Evolutionary conservation across 2,329 filamentous ascomycete species (phyloP).

Genomic region (Pseudonectria foliicola): DNA sequence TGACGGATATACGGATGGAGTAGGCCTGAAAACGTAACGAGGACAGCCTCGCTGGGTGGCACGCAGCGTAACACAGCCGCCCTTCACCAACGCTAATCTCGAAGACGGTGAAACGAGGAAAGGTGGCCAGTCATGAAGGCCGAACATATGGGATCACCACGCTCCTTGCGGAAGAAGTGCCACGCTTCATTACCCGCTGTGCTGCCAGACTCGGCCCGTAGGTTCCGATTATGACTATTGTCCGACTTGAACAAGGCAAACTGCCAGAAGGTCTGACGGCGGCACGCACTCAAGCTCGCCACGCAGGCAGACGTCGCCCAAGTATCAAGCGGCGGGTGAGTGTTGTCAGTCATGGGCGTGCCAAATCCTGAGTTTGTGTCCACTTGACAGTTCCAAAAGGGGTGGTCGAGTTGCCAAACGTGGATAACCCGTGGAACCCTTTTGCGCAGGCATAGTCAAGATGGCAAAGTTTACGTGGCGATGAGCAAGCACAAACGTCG

Average conservation of each 20-base stretch:
- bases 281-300: too few relatives aligned
- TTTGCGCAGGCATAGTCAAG: too few relatives aligned
- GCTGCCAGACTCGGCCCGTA: conserved; percentile 23
- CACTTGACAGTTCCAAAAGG: too few relatives aligned
- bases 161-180: conserved; percentile 9
- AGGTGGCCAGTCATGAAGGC: conserved; percentile 10
- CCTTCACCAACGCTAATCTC: conserved; percentile 19
- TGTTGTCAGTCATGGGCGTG: too few relatives aligned
- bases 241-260: conserved; percentile 18
- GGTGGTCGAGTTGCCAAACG: too few relatives aligned
- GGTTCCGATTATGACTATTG: conserved; percentile 15
- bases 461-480: too few relatives aligned
- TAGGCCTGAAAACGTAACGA: conserved; percentile 5
- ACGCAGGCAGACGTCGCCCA: too few relatives aligned
- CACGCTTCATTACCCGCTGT: conserved; percentile 10
- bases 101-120: conserved; percentile 21
- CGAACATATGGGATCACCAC: conserved; percentile 12
- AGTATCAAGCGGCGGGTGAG: too few relatives aligned
- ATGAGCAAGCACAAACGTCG: too few relatives aligned
- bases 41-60: conserved; percentile 8
- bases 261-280: too few relatives aligned
- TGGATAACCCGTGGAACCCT: too few relatives aligned
- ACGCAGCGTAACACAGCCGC: conserved; percentile 14
- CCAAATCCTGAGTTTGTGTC: too few relatives aligned
- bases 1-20: conserved; percentile 5